Conservation (phyloP, 805 yeast species). For the Torulaspora gathmanii region DNA sequence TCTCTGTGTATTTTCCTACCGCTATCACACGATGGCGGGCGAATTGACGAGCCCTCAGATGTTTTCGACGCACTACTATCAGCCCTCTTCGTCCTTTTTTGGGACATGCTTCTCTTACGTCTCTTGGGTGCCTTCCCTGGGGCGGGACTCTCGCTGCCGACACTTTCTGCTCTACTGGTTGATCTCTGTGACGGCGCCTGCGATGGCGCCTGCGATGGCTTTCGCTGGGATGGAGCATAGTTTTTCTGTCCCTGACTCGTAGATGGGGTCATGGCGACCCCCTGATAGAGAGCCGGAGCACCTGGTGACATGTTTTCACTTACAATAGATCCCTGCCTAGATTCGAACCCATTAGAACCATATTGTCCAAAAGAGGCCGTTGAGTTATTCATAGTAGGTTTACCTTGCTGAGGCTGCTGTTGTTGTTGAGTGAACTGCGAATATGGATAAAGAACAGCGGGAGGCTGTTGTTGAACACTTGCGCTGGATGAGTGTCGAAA, state of each 20-base stretch:
- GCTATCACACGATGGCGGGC: conserved; percentile 6
- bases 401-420: conserved; percentile 11
- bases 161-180: neutral
- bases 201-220: neutral
- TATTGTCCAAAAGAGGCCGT: conserved; percentile 24
- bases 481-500: conserved; percentile 22
- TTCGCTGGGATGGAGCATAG: neutral
- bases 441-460: conserved; percentile 19
- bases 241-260: neutral
- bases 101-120: conserved; percentile 10
- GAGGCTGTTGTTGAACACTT: conserved; percentile 8
- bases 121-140: conserved; percentile 7
- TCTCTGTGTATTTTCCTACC: neutral
- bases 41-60: conserved; percentile 7
- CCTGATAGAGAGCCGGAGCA: conserved; percentile 16
- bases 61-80: conserved; percentile 6
- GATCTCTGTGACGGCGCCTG: conserved; percentile 2
- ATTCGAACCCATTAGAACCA: conserved; percentile 26
- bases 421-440: conserved; percentile 29
- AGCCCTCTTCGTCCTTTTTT: conserved; percentile 5
- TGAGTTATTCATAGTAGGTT: conserved; percentile 12
- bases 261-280: conserved; percentile 4
- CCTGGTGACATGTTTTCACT: conserved; percentile 34
- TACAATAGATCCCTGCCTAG: conserved; percentile 30
- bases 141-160: neutral